Evolutionary conservation across 495 filamentous ascomycete genomes (phyloP).

Genomic region (Xylaria scruposa): DNA sequence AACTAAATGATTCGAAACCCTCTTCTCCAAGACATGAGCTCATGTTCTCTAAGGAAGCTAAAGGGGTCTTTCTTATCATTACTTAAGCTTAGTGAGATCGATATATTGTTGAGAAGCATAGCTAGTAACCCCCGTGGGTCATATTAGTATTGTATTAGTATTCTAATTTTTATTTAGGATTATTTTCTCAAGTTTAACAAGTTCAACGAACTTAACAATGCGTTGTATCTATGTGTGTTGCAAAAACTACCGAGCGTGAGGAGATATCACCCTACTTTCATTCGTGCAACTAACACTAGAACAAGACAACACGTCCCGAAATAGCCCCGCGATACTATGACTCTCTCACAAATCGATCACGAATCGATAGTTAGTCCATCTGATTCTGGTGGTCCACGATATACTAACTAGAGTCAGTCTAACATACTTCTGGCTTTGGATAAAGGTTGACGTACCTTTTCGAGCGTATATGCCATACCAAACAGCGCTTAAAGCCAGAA

Average conservation of each 20-base stretch:
- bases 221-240: neutral
- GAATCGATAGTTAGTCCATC: conserved; percentile 31
- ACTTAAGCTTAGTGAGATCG: neutral
- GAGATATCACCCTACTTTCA: neutral
- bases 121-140: neutral
- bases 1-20: neutral
- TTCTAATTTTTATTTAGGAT: neutral
- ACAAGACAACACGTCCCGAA: neutral
- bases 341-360: neutral
- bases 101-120: neutral
- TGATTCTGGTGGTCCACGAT: conserved; percentile 38
- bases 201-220: neutral
- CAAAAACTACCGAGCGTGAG: neutral
- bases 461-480: conserved; percentile 50
- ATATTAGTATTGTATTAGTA: neutral
- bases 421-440: neutral
- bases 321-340: neutral
- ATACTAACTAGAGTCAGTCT: conserved; percentile 30
- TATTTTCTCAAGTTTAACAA: neutral
- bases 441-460: conserved; percentile 32
- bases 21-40: neutral
- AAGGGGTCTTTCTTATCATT: neutral
- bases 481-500: conserved; percentile 55
- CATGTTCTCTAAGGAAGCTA: neutral
- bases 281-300: neutral